Evolutionary conservation across 2,329 filamentous ascomycete species (phyloP), one percentile per base, ranked within the genome.

Genomic region (Stachybotrys chlorohalonatus): DNA sequence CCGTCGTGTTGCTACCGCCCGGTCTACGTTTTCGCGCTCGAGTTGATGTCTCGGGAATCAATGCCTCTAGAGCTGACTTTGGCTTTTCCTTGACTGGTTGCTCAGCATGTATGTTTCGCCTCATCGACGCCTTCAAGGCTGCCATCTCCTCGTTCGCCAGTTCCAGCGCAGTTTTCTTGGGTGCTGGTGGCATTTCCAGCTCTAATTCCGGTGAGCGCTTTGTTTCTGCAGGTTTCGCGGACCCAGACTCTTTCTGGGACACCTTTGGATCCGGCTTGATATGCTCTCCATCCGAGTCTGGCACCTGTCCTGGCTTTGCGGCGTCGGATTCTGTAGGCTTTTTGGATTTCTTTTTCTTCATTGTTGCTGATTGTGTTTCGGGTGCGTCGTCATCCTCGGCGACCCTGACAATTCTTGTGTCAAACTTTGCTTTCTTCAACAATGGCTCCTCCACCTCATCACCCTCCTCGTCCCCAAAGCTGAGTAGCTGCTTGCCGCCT

Each of bases 51-150:
- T 82, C 74, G 0, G 90, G 89, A 24, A 94, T 87, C 79, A 93
- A 82, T 39, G 81, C 77, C 65, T 91, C 88, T 6, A 93, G 68
- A 0, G 84, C 79, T 1, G 85, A 86, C 63, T 86, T 86, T 63
- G 81, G 82, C 59, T 81, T 81, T 59, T 84, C 78, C 56, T 77
- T 73, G 31, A 77, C 75, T 1, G 77, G 72, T 16, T 60, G 75
- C 45, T 67, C 76, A 1, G 69, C 64, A 53, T 79, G 71, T 31
- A 81, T 72, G 24, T 78, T 86, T 39, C 89, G 80, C 65, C 85
- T 87, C 86, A 94, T 90, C 1, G 87, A 91, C 8, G 87, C 87
- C 68, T 92, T 93, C 5, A 94, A 73, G 1, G 86, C 86, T 5
- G 87, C 87, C 53, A 93, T 90, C 63, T 94, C 86, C 45, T 89